These are phyloP conservation scores for Acanthochlamys bracteata DNA, from an alignment of 106 monocot genomes.

Conservation along the genomic window DNA sequence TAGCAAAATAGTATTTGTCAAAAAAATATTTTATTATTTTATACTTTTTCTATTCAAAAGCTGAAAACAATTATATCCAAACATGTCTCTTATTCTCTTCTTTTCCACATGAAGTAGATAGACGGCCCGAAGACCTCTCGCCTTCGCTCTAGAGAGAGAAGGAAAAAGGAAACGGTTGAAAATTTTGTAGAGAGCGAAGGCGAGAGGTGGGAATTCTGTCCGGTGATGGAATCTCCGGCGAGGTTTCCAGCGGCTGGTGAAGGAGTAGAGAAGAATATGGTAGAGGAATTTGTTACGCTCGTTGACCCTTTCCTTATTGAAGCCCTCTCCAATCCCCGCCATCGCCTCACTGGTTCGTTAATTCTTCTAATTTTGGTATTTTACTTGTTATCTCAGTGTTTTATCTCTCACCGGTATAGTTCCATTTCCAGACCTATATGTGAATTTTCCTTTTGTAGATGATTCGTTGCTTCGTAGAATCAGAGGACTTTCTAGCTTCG, in stretches of 20 bases:
- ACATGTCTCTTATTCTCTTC: too few species aligned
- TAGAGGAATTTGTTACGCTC: background rate
- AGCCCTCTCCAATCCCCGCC: slow-evolving; percentile 36
- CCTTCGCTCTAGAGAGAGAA: background rate
- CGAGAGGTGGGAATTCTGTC: background rate
- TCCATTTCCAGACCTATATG: too few species aligned
- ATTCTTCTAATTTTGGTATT: background rate
- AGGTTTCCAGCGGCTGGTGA: slow-evolving; percentile 5
- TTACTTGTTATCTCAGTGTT: background rate
- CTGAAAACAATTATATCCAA: too few species aligned
- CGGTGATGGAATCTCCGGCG: slow-evolving; percentile 17
- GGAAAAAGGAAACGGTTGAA: background rate
- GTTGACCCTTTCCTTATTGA: slow-evolving; percentile 40
- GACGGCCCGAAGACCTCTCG: background rate
- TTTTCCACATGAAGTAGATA: background rate
- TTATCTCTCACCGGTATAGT: background rate
- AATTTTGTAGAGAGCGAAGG: background rate
- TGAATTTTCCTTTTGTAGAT: too few species aligned
- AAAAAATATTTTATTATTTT: too few species aligned
- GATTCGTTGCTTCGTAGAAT: too few species aligned
- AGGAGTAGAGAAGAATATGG: slow-evolving; percentile 1
- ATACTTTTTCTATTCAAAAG: too few species aligned
- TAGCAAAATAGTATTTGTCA: too few species aligned
- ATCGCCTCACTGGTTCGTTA: slow-evolving; percentile 31
- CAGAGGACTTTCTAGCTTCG: too few species aligned